Evolutionary conservation across 192 early-diverging fungal species (phyloP), one percentile per base, ranked within the genome.

Genomic region (Obelidium mucronatum): DNA sequence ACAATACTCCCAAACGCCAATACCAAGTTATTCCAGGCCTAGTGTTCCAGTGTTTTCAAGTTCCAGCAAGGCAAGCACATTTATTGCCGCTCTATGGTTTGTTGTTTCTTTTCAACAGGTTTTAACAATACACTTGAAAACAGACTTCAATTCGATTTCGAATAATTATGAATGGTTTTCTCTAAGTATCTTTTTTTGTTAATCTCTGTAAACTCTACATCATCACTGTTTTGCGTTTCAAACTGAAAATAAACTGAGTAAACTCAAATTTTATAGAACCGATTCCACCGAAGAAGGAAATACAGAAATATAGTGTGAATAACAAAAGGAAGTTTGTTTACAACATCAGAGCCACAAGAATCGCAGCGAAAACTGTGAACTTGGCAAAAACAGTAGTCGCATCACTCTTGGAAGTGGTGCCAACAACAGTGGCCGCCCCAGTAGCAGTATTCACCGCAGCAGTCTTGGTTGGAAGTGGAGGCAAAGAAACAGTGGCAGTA

Each of bases 391-490:
- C 48, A 51, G n/a, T n/a, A n/a, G 44, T 48, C 11, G 44, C 44
- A 48, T 48, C 44, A 48, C 44, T 48, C 44, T 48, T 48, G 22
- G 66, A 30, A 58, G 69, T 72, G 37, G 33, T 59, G 13, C 39
- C 30, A 24, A 15, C 69, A 17, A 22, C 22, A 36, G 72, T 63
- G 34, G 54, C 72, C 1, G 37, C 39, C 26, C n/a, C 72, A 26
- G 72, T 51, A 6, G 59, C 60, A 48, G 72, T 11, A 19, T 5
- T 42, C 30, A 40, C 44, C 22, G 72, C 40, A 15, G 66, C 66
- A 30, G 72, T 44, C 6, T 56, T 63, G 34, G 60, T 62, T 19
- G 56, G 26, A 4, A 1, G 35, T 35, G 22, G 69, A 24, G 55
- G 69, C n/a, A 63, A 34, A 3, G 56, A 54, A 28, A 42, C 37